These are phyloP conservation scores for Saraca asoca DNA, from an alignment of 331 rosid genomes.

Conservation along the genomic window DNA sequence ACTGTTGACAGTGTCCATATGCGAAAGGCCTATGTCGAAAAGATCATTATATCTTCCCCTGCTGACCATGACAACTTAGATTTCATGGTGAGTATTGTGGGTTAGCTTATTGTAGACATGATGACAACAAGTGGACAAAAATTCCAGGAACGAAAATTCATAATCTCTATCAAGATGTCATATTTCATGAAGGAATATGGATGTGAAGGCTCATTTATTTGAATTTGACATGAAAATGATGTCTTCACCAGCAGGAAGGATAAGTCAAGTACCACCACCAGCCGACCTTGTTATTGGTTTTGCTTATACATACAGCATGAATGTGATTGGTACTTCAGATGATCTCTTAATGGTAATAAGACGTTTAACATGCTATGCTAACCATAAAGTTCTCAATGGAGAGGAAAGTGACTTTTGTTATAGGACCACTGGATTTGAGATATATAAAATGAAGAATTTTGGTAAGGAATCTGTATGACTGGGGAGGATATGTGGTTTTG, in stretches of 20 bases:
- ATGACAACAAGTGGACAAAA: neutral
- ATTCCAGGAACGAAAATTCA: neutral
- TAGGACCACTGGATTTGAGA: neutral
- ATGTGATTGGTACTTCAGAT: no score
- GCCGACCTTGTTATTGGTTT: neutral
- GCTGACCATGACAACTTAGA: neutral
- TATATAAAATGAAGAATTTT: neutral
- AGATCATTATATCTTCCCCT: neutral
- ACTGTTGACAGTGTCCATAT: neutral
- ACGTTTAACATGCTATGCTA: neutral
- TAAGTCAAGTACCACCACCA: neutral
- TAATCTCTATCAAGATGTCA: neutral
- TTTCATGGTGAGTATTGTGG: neutral
- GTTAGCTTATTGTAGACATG: neutral
- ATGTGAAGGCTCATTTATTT: rapidly evolving
- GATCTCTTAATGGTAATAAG: neutral
- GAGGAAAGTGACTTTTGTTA: neutral
- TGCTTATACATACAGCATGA: no score
- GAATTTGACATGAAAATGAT: neutral
- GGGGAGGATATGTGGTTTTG: neutral
- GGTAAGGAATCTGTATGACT: neutral
- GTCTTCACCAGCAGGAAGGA: neutral
- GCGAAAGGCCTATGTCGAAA: neutral
- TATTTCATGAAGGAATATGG: neutral
- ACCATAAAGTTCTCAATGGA: no score